A percentile compares a stretch with the other conserved stretches of the same genome.
These are phyloP conservation scores for Nidula microcarpa DNA, from an alignment of 768 basidiomycete species.

Conservation along the genomic window DNA sequence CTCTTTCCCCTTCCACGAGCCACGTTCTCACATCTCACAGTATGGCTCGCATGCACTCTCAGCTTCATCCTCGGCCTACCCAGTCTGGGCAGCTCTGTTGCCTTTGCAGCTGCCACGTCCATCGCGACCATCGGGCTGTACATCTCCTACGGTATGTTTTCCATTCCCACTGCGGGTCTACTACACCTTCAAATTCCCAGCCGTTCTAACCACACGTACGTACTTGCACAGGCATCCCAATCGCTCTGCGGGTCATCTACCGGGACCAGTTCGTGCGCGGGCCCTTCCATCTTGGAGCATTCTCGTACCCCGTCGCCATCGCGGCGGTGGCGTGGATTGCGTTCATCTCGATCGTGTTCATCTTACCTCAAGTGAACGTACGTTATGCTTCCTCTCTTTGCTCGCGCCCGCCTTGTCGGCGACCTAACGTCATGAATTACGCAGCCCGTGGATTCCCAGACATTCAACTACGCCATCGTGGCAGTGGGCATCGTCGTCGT, in stretches of 20 bases:
- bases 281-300: conserved; percentile 66
- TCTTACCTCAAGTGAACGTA: conserved; percentile 66
- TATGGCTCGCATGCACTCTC: conserved; percentile 76
- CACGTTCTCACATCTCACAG: conserved; percentile 23
- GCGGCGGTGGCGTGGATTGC: conserved; percentile 62
- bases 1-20: no score
- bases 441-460: conserved; percentile 65
- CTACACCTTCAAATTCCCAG: neutral
- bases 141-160: conserved; percentile 59
- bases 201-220: neutral
- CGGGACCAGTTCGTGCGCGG: conserved; percentile 57
- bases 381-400: conserved; percentile 6
- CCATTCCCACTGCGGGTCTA: neutral
- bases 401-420: neutral
- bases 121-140: conserved; percentile 78
- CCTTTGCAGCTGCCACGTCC: conserved; percentile 56
- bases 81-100: conserved; percentile 68
- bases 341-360: conserved; percentile 73
- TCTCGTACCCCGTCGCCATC: conserved; percentile 59
- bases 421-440: neutral
- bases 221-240: conserved; percentile 51
- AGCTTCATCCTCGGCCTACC: conserved; percentile 75
- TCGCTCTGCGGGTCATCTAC: conserved; percentile 63
- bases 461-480: conserved; percentile 73
- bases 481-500: conserved; percentile 70